phyloP scores from a whole-genome alignment of 1,284 basidiomycete genomes.

The Sanguinoderma infundibulare region DNA sequence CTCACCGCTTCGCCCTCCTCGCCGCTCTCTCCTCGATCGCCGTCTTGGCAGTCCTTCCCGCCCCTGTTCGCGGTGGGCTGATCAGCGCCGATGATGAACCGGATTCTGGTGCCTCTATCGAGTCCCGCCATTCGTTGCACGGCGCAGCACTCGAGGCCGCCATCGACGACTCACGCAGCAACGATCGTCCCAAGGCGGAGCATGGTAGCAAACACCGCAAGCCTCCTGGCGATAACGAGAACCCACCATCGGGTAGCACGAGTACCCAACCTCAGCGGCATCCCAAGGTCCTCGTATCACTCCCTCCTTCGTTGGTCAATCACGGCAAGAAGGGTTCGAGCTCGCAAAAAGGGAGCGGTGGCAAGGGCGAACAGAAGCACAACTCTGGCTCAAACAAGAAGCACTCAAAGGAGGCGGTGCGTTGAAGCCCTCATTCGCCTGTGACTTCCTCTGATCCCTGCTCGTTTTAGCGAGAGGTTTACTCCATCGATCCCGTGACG shows the following conservation, averaged over 20 bases:
- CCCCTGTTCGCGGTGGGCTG: slow-evolving; percentile 40
- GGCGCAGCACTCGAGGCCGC: not conserved
- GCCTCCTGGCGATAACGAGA: not conserved
- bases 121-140: slow-evolving; percentile 23
- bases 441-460: not conserved
- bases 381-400: slow-evolving; percentile 1
- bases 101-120: slow-evolving; percentile 4
- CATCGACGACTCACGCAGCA: not conserved
- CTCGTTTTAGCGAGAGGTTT: slow-evolving; percentile 16
- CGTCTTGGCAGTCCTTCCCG: slow-evolving; percentile 40
- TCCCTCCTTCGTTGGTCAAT: slow-evolving; percentile 23
- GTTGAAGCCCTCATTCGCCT: not conserved
- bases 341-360: not conserved
- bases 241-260: not conserved
- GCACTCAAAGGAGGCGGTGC: slow-evolving; percentile 13
- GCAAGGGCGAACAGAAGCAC: not conserved
- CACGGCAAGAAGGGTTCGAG: slow-evolving; percentile 17
- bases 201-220: not conserved
- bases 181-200: not conserved
- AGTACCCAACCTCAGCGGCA: slow-evolving; percentile 7
- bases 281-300: slow-evolving; percentile 26
- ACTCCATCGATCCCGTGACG: slow-evolving; percentile 26
- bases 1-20: slow-evolving; percentile 50
- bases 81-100: slow-evolving; percentile 35
- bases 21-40: slow-evolving; percentile 48